Conservation (phyloP, 768 basidiomycete genomes). For the Macrolepiota dolichaula region DNA sequence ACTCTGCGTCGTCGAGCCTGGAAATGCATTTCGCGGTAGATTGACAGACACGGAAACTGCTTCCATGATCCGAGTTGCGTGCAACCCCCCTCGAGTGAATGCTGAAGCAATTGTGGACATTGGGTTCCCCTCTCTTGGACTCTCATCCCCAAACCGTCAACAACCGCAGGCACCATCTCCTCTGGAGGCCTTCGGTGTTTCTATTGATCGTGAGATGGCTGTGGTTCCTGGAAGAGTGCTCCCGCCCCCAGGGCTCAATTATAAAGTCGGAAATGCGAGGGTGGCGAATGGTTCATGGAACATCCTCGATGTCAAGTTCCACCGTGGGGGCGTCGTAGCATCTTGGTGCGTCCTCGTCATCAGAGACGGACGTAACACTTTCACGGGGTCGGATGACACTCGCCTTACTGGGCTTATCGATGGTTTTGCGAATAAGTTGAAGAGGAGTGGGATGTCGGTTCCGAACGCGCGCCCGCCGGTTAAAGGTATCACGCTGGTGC, state of each 20-base stretch:
- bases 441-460: conserved; percentile 54
- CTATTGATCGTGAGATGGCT: conserved; percentile 55
- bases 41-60: conserved; percentile 55
- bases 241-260: conserved; percentile 52
- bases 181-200: conserved; percentile 54
- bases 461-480: conserved; percentile 32
- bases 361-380: conserved; percentile 34
- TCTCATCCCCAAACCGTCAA: conserved; percentile 26
- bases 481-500: conserved; percentile 33
- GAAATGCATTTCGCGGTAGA: conserved; percentile 54
- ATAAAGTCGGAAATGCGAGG: conserved; percentile 41
- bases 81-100: conserved; percentile 56
- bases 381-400: conserved; percentile 41
- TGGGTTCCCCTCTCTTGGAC: conserved; percentile 54
- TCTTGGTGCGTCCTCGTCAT: conserved; percentile 71
- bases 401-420: conserved; percentile 39
- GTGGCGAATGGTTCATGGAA: conserved; percentile 74
- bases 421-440: conserved; percentile 55
- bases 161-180: conserved; percentile 20
- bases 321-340: conserved; percentile 43
- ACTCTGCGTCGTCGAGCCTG: conserved; percentile 57
- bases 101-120: conserved; percentile 51
- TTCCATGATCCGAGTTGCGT: conserved; percentile 63
- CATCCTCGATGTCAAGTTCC: conserved; percentile 68
- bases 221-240: conserved; percentile 66